Base-by-base conservation (phyloP, 345 rosid genomes). In the Psidium guajava region DNA sequence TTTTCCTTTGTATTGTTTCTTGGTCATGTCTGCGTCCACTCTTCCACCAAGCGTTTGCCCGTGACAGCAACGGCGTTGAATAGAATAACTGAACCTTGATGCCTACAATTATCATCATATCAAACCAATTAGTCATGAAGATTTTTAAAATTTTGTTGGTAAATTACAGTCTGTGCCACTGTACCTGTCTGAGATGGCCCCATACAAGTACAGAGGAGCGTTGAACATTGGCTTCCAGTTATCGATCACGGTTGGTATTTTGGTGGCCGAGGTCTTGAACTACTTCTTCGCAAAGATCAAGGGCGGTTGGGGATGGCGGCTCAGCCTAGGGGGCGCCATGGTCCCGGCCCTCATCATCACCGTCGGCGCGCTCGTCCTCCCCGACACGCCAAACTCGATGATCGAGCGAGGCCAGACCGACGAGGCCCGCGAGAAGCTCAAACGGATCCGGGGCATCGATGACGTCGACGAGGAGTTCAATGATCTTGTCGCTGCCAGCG, bases 101-200 rank as follows among this genome's bases (percentile, higher is more conserved):
- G 36, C 36, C 36, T 36, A 36, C 36, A 36, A 36, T 36, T 36
- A 36, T 36, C 36, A 36, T 36, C 36, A 36, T 36, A 36, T 36
- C 36, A 36, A 36, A 36, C 36, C 36, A 36, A 36, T 36, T 36
- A 52, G 9, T n/a, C 28, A 47, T 18, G 77, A 14, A 53, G 40
- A 27, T 74, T 44, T 83, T 40, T 51, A 15, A 15, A 8, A 53
- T 47, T 47, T 82, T 53, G 59, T 54, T 74, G 75, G 40, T 83
- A 83, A 58, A 4, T 85, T 88, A 86, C 98, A 97, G 99, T 86
- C 98, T 11, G 99, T 96, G 88, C 99, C 99, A 69, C 94, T 97
- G 6, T 97, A 97, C 89, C 92, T 97, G 24, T 97, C 99, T 0
- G 99, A 97, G 89, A 95, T 95, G 99, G 98, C 99, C 32, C 99